Percentiles rank a stretch among this genome's conserved stretches.
Conservation (phyloP, 805 yeast species). For the Starmerella cellae region DNA sequence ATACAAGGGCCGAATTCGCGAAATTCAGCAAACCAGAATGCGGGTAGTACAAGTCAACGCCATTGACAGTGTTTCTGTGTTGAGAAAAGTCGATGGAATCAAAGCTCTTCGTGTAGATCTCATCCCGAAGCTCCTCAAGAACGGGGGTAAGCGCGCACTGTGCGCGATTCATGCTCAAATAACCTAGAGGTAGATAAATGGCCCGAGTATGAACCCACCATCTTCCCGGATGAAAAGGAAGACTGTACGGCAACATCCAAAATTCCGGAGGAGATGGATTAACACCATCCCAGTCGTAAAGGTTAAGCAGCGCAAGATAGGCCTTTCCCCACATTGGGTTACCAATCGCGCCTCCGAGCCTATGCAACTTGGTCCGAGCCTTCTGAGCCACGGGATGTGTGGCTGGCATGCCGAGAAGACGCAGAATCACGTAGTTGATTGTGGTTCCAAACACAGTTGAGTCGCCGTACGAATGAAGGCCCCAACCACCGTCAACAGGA, state of each 20-base stretch:
- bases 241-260: slow-evolving; percentile 69
- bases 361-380: slow-evolving; percentile 57
- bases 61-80: slow-evolving; percentile 76
- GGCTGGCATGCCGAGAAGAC: slow-evolving; percentile 62
- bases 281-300: slow-evolving; percentile 92
- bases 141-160: slow-evolving; percentile 52
- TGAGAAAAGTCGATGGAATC: slow-evolving; percentile 51
- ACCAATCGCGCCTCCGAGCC: slow-evolving; percentile 79
- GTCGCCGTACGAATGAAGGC: slow-evolving; percentile 81
- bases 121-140: slow-evolving; percentile 52
- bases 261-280: slow-evolving; percentile 97
- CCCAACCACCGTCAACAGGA: slow-evolving; percentile 99
- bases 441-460: slow-evolving; percentile 92
- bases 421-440: slow-evolving; percentile 66
- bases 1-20: slow-evolving; percentile 45
- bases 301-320: slow-evolving; percentile 67
- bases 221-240: slow-evolving; percentile 83
- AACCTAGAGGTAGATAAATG: slow-evolving; percentile 76
- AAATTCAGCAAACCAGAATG: slow-evolving; percentile 56
- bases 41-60: slow-evolving; percentile 87
- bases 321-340: slow-evolving; percentile 97
- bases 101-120: slow-evolving; percentile 59
- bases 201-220: slow-evolving; percentile 99
- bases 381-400: slow-evolving; percentile 65
- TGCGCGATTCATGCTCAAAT: slow-evolving; percentile 46